Evolutionary conservation across 1,284 basidiomycete genomes (phyloP).

Genomic region (Cystobasidiaceae sp.): DNA sequence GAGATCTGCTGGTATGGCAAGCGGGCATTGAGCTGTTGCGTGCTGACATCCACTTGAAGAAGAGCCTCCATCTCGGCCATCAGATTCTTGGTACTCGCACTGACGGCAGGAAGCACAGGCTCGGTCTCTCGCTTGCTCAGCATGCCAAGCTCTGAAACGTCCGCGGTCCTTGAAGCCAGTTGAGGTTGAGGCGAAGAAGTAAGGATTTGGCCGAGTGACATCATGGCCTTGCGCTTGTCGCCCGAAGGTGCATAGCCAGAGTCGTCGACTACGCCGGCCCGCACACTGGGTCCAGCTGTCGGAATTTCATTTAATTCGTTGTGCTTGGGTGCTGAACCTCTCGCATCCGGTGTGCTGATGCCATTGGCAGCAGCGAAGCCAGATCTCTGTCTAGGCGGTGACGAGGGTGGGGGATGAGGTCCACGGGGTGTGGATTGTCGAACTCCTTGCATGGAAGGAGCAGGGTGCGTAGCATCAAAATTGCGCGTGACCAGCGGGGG

Average conservation of each 20-base stretch:
- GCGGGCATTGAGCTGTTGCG: constrained; percentile 13
- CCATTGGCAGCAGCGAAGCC: too few species aligned
- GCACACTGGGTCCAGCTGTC: too few species aligned
- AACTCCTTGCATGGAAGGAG: neutral
- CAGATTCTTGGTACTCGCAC: neutral
- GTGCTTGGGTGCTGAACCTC: too few species aligned
- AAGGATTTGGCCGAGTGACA: neutral
- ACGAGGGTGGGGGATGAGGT: neutral
- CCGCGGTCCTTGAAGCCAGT: neutral
- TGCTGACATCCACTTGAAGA: neutral
- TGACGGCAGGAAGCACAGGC: too few species aligned
- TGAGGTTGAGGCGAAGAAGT: neutral
- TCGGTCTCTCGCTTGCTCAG: too few species aligned
- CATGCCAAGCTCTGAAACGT: too few species aligned
- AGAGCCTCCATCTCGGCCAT: constrained; percentile 26
- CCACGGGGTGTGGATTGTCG: neutral
- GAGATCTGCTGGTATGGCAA: constrained; percentile 23
- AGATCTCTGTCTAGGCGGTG: neutral
- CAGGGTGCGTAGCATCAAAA: neutral
- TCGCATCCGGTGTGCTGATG: too few species aligned
- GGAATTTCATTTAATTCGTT: too few species aligned
- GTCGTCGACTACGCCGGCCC: too few species aligned
- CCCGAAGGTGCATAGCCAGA: constrained; percentile 7
- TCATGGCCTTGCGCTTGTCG: neutral
- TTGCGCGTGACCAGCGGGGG: neutral